Base-by-base conservation (phyloP, 2,329 filamentous ascomycete species). In the Pleoardoris graminearum region DNA sequence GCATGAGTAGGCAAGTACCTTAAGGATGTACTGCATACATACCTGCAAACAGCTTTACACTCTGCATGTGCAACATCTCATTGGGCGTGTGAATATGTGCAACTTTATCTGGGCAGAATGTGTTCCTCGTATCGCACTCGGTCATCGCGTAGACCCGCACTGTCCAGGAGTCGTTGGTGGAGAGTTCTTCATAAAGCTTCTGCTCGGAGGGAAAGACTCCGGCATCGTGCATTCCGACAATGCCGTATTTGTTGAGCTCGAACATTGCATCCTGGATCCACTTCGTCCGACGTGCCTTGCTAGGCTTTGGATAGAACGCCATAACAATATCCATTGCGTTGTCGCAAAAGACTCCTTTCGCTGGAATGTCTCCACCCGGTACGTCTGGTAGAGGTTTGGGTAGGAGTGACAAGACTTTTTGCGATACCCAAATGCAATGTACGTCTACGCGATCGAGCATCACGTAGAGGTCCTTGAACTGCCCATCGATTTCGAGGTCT, bases 401-500 rank as follows among this genome's bases (percentile, higher is more conserved):
- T 5, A 90, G 78, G 1, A 89, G 76, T 42, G 80, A 73, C 2
- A 89, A 77, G 1, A 89, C 82, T 16, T 85, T 78, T 22, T 82
- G 76, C 0, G 86, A 89, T 2, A 88, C 85, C 83, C 85, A 88
- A 23, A 84, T 79, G 68, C 87, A 90, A 67, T 89, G 87, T 3
- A 85, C 83, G 60, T 89, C 87, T 7, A 88, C 82, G 12, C 87
- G 81, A 62, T 88, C 85, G 3, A 89, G 78, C 84, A 89, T 87
- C 53, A 89, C 80, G 66, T 84, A 88, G 30, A 83, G 71, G 29
- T 80, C 79, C 36, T 72, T 75, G 37, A 89, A 78, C 1, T 69
- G 61, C 21, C 77, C 69, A 38, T 84, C 81, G 33, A 77, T 71
- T 10, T 80, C 78, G 0, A 89, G 74, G 53, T 87, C 82, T 46